Evolutionary conservation across 2,329 filamentous ascomycete genomes (phyloP), one percentile per base, ranked within the genome.

Genomic region (Thielaviopsis musarum): DNA sequence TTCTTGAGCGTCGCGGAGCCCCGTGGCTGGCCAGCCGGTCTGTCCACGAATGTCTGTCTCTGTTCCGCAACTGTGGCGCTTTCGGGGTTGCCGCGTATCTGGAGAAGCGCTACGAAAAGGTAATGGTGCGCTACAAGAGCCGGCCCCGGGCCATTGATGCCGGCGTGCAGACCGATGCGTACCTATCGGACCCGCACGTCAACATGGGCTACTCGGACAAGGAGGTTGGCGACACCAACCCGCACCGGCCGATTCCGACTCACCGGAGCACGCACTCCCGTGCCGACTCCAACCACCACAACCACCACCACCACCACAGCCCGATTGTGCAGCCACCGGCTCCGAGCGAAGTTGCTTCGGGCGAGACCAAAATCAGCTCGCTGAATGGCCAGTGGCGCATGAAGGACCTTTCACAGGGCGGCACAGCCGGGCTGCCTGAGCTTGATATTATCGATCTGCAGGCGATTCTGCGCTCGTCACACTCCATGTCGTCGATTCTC

Each of bases 401-500:
- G 21, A 52, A 59, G n/a, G 54, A 48, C 19, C 38, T 57, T n/a
- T 41, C 30, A 9, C 48, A 77, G 5, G 80, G 82, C 63, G 74
- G 78, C 21, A 79, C 78, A 2, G 80, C 75, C 41, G 83, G 84
- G 12, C 75, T 90, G 61, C 85, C 85, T 49, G 83, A 85, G 28
- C 77, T 91, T 58, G 87, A 91, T 71, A 90, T 91, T 83, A 83
- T 91, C 66, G 87, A 91, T 69, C 70, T 91, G 62, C 84, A 87
- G 51, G 85, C 84, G 24, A 91, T 91, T 61, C 74, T 91, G 15
- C 83, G 87, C 65, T 88, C 84, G 2, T 89, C 85, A 10, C 87
- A 90, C 67, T 80, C 91, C 52, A 83, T 91, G 52, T 91, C 87
- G 4, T 90, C 86, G 17, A 85, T 90, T 56, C 71, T 91, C 12